These are phyloP conservation scores for Russula vinacea DNA, from an alignment of 768 basidiomycete genomes.

Conservation along the genomic window DNA sequence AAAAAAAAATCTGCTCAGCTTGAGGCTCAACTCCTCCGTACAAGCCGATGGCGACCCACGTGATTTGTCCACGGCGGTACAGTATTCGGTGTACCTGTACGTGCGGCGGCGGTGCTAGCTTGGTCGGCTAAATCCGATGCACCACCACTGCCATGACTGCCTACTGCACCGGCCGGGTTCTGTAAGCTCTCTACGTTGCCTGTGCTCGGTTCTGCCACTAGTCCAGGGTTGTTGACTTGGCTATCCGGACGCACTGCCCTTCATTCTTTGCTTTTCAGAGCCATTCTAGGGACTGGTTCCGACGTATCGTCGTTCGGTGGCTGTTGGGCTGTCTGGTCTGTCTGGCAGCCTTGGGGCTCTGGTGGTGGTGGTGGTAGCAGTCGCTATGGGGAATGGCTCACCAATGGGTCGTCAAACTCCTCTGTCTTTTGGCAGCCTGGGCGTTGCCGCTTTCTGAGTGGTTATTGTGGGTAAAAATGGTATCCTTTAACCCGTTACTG, in stretches of 20 bases:
- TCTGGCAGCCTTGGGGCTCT: neutral
- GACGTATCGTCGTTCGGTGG: neutral
- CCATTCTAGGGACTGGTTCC: neutral
- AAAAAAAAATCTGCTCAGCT: neutral
- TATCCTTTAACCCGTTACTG: neutral
- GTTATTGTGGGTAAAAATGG: neutral
- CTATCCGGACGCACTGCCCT: too few relatives aligned
- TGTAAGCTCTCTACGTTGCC: neutral
- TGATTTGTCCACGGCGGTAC: neutral
- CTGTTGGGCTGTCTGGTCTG: neutral
- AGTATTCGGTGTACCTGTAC: neutral
- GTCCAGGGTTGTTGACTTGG: neutral
- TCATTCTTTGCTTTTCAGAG: neutral
- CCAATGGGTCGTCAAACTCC: neutral
- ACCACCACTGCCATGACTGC: neutral
- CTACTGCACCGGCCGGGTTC: too few relatives aligned
- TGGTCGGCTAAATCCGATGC: neutral
- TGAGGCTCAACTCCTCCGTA: neutral
- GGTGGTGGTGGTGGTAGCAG: neutral
- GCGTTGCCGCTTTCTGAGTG: neutral
- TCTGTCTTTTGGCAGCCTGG: neutral
- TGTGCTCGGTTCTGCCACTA: neutral
- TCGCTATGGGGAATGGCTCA: neutral
- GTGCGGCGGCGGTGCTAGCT: neutral
- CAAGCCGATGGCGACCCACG: constrained; percentile 1